Conservation (phyloP, 331 rosid genomes). For the Pyrus hybrid region DNA sequence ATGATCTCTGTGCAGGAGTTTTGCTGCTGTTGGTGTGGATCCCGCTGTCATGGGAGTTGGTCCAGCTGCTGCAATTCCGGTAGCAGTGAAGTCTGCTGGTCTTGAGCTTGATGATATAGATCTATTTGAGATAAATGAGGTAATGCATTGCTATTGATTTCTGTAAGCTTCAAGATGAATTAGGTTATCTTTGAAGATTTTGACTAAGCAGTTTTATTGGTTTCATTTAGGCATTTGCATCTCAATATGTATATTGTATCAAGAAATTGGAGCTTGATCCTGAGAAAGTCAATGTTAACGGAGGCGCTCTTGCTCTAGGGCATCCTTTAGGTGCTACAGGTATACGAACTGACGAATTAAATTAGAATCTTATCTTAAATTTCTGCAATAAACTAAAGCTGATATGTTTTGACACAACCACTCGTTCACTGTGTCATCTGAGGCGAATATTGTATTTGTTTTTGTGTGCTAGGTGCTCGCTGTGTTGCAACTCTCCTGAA, state of each 20-base stretch:
- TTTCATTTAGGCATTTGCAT: slow-evolving; percentile 76
- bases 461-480: slow-evolving; percentile 60
- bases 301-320: slow-evolving; percentile 93
- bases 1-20: slow-evolving; percentile 52
- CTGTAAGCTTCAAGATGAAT: background rate
- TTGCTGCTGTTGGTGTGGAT: slow-evolving; percentile 87
- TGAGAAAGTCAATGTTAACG: slow-evolving; percentile 70
- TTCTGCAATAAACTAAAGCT: background rate
- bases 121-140: slow-evolving; percentile 88
- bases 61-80: slow-evolving; percentile 89
- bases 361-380: background rate
- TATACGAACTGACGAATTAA: background rate
- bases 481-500: slow-evolving; percentile 73
- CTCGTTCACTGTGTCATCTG: background rate
- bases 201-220: background rate
- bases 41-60: slow-evolving; percentile 95
- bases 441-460: background rate
- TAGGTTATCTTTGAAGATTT: background rate
- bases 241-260: slow-evolving; percentile 70
- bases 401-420: background rate
- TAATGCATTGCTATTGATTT: slow-evolving; percentile 6
- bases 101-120: slow-evolving; percentile 59
- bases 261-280: slow-evolving; percentile 81
- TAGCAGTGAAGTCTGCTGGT: slow-evolving; percentile 86
- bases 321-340: slow-evolving; percentile 98